Evolutionary conservation across 2,329 filamentous ascomycete genomes (phyloP), one percentile per base, ranked within the genome.

Genomic region (Bipolaris oryzae): DNA sequence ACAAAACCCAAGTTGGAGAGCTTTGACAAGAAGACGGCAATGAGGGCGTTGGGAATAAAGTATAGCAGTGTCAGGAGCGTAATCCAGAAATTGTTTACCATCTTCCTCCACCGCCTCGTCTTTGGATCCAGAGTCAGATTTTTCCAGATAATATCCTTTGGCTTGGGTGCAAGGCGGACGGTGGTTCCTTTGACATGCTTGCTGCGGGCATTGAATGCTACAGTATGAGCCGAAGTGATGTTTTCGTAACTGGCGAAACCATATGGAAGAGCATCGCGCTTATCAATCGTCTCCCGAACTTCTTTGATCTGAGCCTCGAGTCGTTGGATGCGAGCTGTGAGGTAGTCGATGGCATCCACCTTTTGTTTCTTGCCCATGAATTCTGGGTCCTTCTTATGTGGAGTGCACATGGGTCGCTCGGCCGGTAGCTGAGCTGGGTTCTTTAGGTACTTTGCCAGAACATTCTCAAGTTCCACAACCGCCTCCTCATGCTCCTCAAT

Each of bases 91-190:
- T 89, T 89, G 77, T 95, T 96, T 68, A 92, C 82, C 60, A 94
- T 83, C 37, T 88, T 83, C 67, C 89, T 89, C 79, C 89, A 90
- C 60, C 84, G 84, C 50, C 93, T 86, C 1, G 87, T 84, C 25
- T 85, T 80, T 37, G 87, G 87, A 15, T 83, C 85, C 54, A 98
- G 79, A 5, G 87, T 84, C 79, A 99, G 85, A 70, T 99, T 99
- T 73, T 92, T 89, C 95, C 95, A 99, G 63, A 99, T 96, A 50
- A 99, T 85, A 73, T 98, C 94, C 72, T 90, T 92, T 3, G 95
- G 94, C 56, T 87, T 87, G 2, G 95, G 92, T 1, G 95, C 93
- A 13, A 98, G 82, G 5, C 80, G 82, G 53, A 99, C 86, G 0
- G 85, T 90, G 0, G 92, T 87, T 5, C 91, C 91, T 38, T 90